A percentile compares a stretch with the other conserved stretches of the same genome.
Conservation (phyloP, 2,329 filamentous ascomycete species). For the Decorospora gaudefroyi region DNA sequence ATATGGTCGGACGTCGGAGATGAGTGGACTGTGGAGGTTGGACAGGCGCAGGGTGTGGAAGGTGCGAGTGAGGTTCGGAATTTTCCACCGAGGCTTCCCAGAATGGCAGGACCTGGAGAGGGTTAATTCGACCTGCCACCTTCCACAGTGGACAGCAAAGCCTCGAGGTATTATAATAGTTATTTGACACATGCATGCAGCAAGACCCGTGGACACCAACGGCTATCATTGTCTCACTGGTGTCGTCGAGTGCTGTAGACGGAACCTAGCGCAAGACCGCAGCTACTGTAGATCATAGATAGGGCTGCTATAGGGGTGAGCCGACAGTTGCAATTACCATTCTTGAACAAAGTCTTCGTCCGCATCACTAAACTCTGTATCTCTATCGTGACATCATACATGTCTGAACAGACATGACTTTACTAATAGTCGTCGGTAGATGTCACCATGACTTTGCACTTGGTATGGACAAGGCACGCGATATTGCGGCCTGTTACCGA, state of each 20-base stretch:
- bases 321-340: slow-evolving; percentile 5
- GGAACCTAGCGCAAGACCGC: slow-evolving; percentile 5
- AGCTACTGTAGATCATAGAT: slow-evolving; percentile 12
- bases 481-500: slow-evolving; percentile 6
- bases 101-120: too few relatives aligned
- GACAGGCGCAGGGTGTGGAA: slow-evolving; percentile 20
- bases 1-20: slow-evolving; percentile 26
- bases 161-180: too few relatives aligned
- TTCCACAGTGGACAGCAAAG: too few relatives aligned
- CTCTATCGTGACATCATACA: too few relatives aligned
- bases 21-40: slow-evolving; percentile 14
- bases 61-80: slow-evolving; percentile 23
- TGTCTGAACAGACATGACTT: too few relatives aligned
- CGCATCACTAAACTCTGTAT: too few relatives aligned
- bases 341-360: neutral
- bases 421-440: too few relatives aligned
- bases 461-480: neutral
- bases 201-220: neutral
- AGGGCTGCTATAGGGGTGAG: slow-evolving; percentile 14
- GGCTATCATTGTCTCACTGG: slow-evolving; percentile 8
- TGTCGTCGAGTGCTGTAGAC: slow-evolving; percentile 8
- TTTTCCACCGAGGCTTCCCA: too few relatives aligned
- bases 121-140: too few relatives aligned
- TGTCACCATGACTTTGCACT: neutral
- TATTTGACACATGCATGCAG: slow-evolving; percentile 2